These are phyloP conservation scores for Omphalotus guepiniiformis DNA, from an alignment of 768 basidiomycete genomes.

Conservation along the genomic window DNA sequence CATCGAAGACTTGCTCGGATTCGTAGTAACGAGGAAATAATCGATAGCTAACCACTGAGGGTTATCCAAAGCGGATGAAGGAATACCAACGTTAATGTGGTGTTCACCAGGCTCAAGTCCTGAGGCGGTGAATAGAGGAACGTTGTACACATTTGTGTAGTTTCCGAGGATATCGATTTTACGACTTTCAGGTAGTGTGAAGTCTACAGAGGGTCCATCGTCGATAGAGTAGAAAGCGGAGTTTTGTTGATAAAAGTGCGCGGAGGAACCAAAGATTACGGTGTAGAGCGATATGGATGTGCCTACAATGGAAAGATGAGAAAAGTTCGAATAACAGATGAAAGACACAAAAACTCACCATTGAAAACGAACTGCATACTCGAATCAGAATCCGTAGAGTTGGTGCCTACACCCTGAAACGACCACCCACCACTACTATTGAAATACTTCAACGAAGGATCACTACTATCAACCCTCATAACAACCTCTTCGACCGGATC, in stretches of 20 bases:
- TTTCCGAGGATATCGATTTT: background rate
- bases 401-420: background rate
- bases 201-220: slow-evolving; percentile 1
- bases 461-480: slow-evolving; percentile 4
- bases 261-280: background rate
- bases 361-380: slow-evolving; percentile 4
- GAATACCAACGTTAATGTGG: background rate
- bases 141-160: background rate
- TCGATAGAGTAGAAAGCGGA: slow-evolving; percentile 1
- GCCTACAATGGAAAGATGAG: background rate
- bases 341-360: background rate
- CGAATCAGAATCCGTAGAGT: background rate
- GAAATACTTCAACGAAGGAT: slow-evolving; percentile 2
- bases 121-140: slow-evolving; percentile 1
- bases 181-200: slow-evolving; percentile 4
- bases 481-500: slow-evolving; percentile 2
- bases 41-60: slow-evolving; percentile 2
- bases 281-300: slow-evolving; percentile 1
- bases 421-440: slow-evolving; percentile 7
- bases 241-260: background rate
- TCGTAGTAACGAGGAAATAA: slow-evolving; percentile 3
- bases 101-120: background rate
- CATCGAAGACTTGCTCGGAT: slow-evolving; percentile 1
- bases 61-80: background rate
- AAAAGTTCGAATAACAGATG: background rate